phyloP scores from a whole-genome alignment of 1,139 yeast species.

The Kodamaea ohmeri region DNA sequence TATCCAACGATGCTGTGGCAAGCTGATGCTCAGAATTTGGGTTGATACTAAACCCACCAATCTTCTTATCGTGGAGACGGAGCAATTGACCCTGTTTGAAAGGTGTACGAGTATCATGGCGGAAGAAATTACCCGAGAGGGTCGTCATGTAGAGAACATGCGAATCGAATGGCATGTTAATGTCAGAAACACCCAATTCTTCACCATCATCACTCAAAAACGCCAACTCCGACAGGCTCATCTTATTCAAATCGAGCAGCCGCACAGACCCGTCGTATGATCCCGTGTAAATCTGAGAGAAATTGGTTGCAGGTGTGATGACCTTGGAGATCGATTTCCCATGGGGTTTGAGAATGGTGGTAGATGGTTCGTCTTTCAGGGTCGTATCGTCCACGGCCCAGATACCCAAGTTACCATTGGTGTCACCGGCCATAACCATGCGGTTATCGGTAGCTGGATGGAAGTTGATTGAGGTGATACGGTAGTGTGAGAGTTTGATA shows the following conservation, averaged over 20 bases:
- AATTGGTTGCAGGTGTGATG: constrained; percentile 47
- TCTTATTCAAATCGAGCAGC: constrained; percentile 60
- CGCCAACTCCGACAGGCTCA: constrained; percentile 56
- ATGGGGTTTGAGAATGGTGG: constrained; percentile 66
- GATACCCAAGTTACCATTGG: constrained; percentile 78
- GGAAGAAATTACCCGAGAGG: constrained; percentile 71
- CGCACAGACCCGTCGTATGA: constrained; percentile 90
- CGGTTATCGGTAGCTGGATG: constrained; percentile 70
- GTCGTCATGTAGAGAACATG: constrained; percentile 72
- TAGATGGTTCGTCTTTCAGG: constrained; percentile 46
- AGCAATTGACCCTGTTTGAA: constrained; percentile 34
- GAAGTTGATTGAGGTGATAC: constrained; percentile 71
- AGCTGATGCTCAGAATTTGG: constrained; percentile 60
- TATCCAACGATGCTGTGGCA: constrained; percentile 85
- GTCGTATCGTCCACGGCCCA: constrained; percentile 68
- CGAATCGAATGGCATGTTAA: constrained; percentile 47
- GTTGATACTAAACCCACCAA: constrained; percentile 81
- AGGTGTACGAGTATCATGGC: constrained; percentile 60
- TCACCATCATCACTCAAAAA: constrained; percentile 46
- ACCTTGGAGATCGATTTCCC: constrained; percentile 70
- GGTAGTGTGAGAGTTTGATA: constrained; percentile 64
- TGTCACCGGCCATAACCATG: constrained; percentile 82
- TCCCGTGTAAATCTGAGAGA: constrained; percentile 59
- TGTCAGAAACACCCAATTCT: constrained; percentile 61
- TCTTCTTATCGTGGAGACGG: constrained; percentile 81